Conservation (phyloP, 2,329 filamentous ascomycete species). For the Botrytis pseudocinerea region DNA sequence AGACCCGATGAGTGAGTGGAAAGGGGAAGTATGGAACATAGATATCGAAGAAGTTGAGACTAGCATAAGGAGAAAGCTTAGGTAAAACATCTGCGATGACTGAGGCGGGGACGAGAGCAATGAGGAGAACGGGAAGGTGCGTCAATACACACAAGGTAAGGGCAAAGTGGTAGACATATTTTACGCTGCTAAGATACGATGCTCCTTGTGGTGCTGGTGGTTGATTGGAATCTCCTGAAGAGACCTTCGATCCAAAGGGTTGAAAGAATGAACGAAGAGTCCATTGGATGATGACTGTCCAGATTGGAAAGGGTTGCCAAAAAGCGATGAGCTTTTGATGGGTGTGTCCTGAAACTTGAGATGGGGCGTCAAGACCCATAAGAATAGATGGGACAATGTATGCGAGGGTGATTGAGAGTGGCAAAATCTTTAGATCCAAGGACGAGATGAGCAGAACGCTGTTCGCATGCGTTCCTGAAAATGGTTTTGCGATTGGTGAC, state of each 20-base stretch:
- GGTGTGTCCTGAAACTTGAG: slow-evolving; percentile 42
- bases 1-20: slow-evolving; percentile 33
- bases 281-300: slow-evolving; percentile 46
- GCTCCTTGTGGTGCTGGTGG: slow-evolving; percentile 32
- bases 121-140: slow-evolving; percentile 44
- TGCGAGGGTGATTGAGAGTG: slow-evolving; percentile 45
- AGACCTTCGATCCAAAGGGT: slow-evolving; percentile 29
- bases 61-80: slow-evolving; percentile 40
- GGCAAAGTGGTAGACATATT: slow-evolving; percentile 40
- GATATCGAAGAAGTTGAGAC: slow-evolving; percentile 43
- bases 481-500: slow-evolving; percentile 43
- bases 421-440: slow-evolving; percentile 41
- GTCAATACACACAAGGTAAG: slow-evolving; percentile 44
- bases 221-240: slow-evolving; percentile 29
- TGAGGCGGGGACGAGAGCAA: slow-evolving; percentile 44
- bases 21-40: slow-evolving; percentile 43
- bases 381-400: slow-evolving; percentile 48
- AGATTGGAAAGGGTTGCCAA: slow-evolving; percentile 54
- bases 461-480: slow-evolving; percentile 42
- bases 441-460: slow-evolving; percentile 36
- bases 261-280: slow-evolving; percentile 29
- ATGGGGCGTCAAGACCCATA: slow-evolving; percentile 47
- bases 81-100: slow-evolving; percentile 43
- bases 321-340: slow-evolving; percentile 51
- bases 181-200: slow-evolving; percentile 32